Base-by-base conservation (phyloP, 306 rosid genomes). In the Ceratonia siliqua region DNA sequence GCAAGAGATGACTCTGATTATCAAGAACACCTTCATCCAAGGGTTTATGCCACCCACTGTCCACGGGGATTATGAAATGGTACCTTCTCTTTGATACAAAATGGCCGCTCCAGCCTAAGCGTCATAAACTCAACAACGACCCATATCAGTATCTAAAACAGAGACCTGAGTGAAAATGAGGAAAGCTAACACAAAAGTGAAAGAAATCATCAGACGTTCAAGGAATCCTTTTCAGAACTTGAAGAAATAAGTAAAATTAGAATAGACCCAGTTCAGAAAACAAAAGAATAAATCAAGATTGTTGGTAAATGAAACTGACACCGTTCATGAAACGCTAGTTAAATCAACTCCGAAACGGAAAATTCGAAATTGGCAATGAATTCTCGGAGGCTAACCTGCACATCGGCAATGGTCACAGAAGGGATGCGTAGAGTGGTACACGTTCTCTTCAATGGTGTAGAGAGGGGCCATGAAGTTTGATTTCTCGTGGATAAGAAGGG, bases 51-150 rank as follows among this genome's bases (percentile, higher is more conserved):
- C 96, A 92, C 56, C 41, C 83, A 28, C 68, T 82, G 43, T 91
- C 94, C 20, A 61, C 68, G 18, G 98, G 92, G 55, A 94, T 94
- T 39, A 94, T 78, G 43, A 94, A 74, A 70, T 94, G 98, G 72
- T 94, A 94, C 73, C 83, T 94, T 72, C 91, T 71, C 78, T 91
- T 89, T 1, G 96, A 82, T 8, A 91, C 90, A 61, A 86, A 89
- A 75, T 94, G 96, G 10, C 91, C 92, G 58, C 98, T 88, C 98
- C 97, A 94, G 41, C 98, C 97, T 91, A 82, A 39, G 71, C 42
- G 56, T 45, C 69, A 80, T 13, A 13, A 62, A 33, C 43, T 8
- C 58, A 75, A 72, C 18, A 67, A 48, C 46, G 11, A 73, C n/a
- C 36, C 77, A 50, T 4, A 36, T 63, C 65, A 70, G 18, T 25